Percentiles rank a stretch among this genome's conserved stretches.
phyloP scores from a whole-genome alignment of 345 rosid genomes.

The Linum lewisii region DNA sequence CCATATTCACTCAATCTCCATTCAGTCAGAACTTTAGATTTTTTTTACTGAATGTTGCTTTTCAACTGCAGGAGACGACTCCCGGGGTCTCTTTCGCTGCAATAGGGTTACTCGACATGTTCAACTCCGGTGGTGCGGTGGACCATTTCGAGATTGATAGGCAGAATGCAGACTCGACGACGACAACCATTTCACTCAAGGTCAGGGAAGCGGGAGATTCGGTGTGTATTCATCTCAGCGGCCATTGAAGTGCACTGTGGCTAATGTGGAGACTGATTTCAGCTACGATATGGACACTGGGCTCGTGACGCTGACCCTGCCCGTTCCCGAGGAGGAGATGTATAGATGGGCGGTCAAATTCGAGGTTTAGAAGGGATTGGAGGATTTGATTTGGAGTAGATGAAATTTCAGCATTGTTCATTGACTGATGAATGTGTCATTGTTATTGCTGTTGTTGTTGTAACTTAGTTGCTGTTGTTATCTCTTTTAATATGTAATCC shows the following conservation, averaged over 20 bases:
- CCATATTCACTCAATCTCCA: not conserved
- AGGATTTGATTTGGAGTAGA: not conserved
- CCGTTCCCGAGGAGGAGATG: slow-evolving; percentile 61
- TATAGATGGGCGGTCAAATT: slow-evolving; percentile 76
- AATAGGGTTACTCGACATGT: slow-evolving; percentile 82
- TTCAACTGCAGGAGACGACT: slow-evolving; percentile 45
- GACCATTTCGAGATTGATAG: slow-evolving; percentile 39
- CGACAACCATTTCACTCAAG: slow-evolving; percentile 39
- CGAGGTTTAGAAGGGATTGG: slow-evolving; percentile 29
- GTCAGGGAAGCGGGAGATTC: slow-evolving; percentile 64
- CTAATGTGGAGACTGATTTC: slow-evolving; percentile 38
- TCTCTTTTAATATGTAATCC: no score
- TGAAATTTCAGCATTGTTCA: not conserved
- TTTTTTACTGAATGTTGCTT: slow-evolving; percentile 7
- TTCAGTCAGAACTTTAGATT: not conserved
- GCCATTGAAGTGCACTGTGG: slow-evolving; percentile 58
- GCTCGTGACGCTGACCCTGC: slow-evolving; percentile 47
- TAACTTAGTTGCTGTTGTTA: no score
- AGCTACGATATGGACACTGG: slow-evolving; percentile 44
- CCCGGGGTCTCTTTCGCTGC: slow-evolving; percentile 64
- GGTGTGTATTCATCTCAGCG: slow-evolving; percentile 68
- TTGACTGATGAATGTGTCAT: no score
- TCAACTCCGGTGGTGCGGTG: slow-evolving; percentile 71
- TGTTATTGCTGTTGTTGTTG: no score
- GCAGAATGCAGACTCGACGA: slow-evolving; percentile 30